Percentiles rank a stretch among this genome's conserved stretches.
Conservation (phyloP, 2,329 filamentous ascomycete genomes). For the Pestalotiopsis sp. region DNA sequence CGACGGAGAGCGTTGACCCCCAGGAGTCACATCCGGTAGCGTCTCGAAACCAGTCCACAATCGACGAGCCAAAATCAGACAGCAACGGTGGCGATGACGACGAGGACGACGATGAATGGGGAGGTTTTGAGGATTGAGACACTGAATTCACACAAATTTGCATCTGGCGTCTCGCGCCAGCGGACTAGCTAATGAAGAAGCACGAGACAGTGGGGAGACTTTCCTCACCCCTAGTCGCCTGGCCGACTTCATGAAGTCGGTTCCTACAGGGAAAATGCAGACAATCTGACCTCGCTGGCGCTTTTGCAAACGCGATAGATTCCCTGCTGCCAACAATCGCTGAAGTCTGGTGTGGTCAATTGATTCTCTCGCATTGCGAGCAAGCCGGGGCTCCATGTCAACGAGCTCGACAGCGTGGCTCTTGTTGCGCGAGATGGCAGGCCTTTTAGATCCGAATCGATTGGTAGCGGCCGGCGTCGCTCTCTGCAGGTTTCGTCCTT, state of each 20-base stretch:
- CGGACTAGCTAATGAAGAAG: background rate
- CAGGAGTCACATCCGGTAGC: constrained; percentile 46
- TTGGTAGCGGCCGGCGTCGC: background rate
- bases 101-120: constrained; percentile 32
- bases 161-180: background rate
- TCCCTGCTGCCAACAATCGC: too few species aligned
- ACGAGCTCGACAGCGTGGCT: background rate
- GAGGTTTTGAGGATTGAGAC: constrained; percentile 35
- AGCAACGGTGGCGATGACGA: constrained; percentile 19
- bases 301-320: too few species aligned
- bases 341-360: too few species aligned
- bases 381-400: too few species aligned
- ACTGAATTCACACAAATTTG: too few species aligned
- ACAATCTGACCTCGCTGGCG: too few species aligned
- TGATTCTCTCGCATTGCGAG: too few species aligned
- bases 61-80: constrained; percentile 36
- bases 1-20: constrained; percentile 18
- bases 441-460: too few species aligned
- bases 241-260: too few species aligned
- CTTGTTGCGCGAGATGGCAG: background rate
- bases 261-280: too few species aligned
- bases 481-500: background rate
- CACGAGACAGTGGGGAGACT: too few species aligned
- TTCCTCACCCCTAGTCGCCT: too few species aligned
- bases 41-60: constrained; percentile 46